Evolutionary conservation across 257 asterid species (phyloP).

Genomic region (Scutellaria barbata): DNA sequence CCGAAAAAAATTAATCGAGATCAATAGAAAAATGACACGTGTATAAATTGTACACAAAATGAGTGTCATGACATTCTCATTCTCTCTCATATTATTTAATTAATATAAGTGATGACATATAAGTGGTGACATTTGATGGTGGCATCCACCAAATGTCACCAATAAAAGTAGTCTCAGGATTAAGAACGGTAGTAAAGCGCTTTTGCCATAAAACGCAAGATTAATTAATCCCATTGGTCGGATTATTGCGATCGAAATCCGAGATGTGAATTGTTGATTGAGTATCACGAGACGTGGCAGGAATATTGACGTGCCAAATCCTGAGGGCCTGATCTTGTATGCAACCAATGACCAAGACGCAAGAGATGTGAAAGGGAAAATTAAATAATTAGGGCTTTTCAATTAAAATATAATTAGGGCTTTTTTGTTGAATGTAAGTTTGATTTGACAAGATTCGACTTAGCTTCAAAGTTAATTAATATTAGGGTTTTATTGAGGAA

Average conservation of each 20-base stretch:
- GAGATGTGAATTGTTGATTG: not conserved
- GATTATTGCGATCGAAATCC: slow-evolving; percentile 26
- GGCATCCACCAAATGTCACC: no score
- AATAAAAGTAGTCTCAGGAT: no score
- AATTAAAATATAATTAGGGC: slow-evolving; percentile 25
- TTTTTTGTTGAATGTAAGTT: slow-evolving; percentile 33
- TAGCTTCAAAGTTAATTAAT: slow-evolving; percentile 55
- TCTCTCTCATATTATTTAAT: no score
- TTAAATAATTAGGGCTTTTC: not conserved
- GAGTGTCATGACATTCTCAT: no score
- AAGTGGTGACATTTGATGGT: no score
- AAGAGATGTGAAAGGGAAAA: slow-evolving; percentile 31
- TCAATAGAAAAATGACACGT: no score
- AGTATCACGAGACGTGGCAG: slow-evolving; percentile 45
- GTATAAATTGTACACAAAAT: no score
- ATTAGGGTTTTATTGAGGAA: slow-evolving; percentile 24
- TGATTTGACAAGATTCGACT: slow-evolving; percentile 78
- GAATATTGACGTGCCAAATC: slow-evolving; percentile 52
- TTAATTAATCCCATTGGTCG: slow-evolving; percentile 27
- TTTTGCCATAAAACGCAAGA: slow-evolving; percentile 28
- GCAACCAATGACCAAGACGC: slow-evolving; percentile 48
- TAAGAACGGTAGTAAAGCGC: slow-evolving; percentile 35
- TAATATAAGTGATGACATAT: no score
- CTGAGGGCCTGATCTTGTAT: slow-evolving; percentile 27
- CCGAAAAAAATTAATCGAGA: no score